Evolutionary conservation across 441 rosid species (phyloP), one percentile per base, ranked within the genome.

Genomic region (Adansonia madagascariensis): DNA sequence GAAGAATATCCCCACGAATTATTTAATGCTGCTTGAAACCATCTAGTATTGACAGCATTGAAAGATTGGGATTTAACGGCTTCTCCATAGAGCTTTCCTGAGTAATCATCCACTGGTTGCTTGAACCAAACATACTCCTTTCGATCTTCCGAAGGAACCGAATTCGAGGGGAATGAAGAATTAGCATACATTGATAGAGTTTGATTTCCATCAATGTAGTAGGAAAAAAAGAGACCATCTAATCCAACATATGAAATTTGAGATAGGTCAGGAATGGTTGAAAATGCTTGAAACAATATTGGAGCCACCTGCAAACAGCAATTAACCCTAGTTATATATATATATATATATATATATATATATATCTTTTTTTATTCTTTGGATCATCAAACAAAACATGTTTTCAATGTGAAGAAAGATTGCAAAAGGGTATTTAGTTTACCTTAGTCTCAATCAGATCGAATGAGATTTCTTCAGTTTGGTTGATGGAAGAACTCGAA

Each of bases 181-280:
- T 85, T 88, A 15, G 83, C 80, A 79, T 83, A 91, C 24, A 82
- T 4, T 50, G 87, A 86, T 22, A 83, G 74, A 47, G 71, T 85
- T 77, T 70, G 80, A 67, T 89, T 80, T 35, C 72, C 57, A 2
- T 86, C 83, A 1, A 50, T 18, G 6, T 81, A 78, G 77, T 86
- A 90, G n/a, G 93, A 86, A 61, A 88, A 84, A 41, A 86, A 83
- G 50, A 84, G 76, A 56, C 97, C 97, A 1, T 85, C 84, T 12
- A 82, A 64, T 43, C 87, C 90, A 76, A 89, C 64, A 60, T 86
- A 93, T 14, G 91, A 86, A 79, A 89, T 83, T 61, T 91, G 92
- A 17, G 92, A 82, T n/a, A 85, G 18, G 50, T 84, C 53, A 79
- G 95, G 94, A 80, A 89, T 78, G 49, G 69, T 66, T 50, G 78